Conservation (phyloP, 768 basidiomycete species). For the Suillus hirtellus region DNA sequence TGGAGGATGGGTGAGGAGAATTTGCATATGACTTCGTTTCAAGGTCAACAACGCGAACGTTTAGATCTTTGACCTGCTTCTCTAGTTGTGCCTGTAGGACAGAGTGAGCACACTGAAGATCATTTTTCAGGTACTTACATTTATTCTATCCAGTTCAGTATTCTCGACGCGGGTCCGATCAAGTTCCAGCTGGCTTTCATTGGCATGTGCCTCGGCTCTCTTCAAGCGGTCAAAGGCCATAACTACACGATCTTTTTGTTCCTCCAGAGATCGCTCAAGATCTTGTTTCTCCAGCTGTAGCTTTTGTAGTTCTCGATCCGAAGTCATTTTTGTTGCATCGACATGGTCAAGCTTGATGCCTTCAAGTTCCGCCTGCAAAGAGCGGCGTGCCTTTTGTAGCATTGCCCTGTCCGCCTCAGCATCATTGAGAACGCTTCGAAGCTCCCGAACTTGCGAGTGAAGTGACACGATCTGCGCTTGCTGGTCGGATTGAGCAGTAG, state of each 20-base stretch:
- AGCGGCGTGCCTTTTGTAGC: constrained; percentile 79
- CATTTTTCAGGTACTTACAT: constrained; percentile 46
- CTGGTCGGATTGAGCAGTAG: constrained; percentile 73
- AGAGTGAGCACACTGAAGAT: constrained; percentile 8
- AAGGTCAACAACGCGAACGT: constrained; percentile 78
- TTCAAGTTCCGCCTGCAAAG: constrained; percentile 78
- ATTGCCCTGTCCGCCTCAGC: constrained; percentile 80
- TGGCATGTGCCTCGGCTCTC: constrained; percentile 75
- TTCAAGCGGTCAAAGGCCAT: constrained; percentile 78
- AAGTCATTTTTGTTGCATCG: constrained; percentile 67
- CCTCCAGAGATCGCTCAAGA: constrained; percentile 73
- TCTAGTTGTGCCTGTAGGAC: constrained; percentile 69
- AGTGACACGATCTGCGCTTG: constrained; percentile 82
- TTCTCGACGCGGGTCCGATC: constrained; percentile 80
- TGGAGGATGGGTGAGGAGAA: constrained; percentile 56
- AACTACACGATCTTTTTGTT: constrained; percentile 70
- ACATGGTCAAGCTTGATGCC: constrained; percentile 75
- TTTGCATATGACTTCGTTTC: constrained; percentile 75
- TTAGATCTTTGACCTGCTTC: constrained; percentile 83
- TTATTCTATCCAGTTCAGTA: constrained; percentile 73
- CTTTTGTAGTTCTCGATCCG: constrained; percentile 73
- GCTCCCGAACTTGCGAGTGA: constrained; percentile 83
- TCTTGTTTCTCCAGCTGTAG: constrained; percentile 82
- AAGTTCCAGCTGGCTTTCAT: constrained; percentile 74
- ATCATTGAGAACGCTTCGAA: constrained; percentile 79